Evolutionary conservation across 495 filamentous ascomycete genomes (phyloP).

Genomic region (Penicillium cinerascens): DNA sequence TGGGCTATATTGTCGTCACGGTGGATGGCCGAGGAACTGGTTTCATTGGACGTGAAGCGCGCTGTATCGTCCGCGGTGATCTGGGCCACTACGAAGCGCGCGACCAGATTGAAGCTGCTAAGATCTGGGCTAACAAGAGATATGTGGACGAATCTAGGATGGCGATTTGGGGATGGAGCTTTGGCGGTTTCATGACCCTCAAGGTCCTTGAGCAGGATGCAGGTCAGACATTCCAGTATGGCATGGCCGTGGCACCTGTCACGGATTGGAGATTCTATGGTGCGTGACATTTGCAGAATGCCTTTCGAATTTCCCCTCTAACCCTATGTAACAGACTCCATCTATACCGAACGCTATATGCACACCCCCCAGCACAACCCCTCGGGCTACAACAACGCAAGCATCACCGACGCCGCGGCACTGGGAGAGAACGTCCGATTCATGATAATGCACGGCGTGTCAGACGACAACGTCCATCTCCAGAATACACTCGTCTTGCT

Average conservation of each 20-base stretch:
- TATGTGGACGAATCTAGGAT: slow-evolving; percentile 81
- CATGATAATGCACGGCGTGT: slow-evolving; percentile 88
- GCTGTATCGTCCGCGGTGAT: slow-evolving; percentile 76
- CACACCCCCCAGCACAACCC: slow-evolving; percentile 81
- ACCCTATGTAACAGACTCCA: slow-evolving; percentile 58
- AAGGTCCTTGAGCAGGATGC: slow-evolving; percentile 92
- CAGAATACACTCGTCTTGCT: slow-evolving; percentile 86
- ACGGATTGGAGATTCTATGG: slow-evolving; percentile 94
- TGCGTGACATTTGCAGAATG: slow-evolving; percentile 20
- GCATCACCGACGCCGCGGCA: slow-evolving; percentile 67
- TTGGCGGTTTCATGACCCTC: slow-evolving; percentile 94
- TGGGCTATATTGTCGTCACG: slow-evolving; percentile 95
- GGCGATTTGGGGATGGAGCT: slow-evolving; percentile 98
- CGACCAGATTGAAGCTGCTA: slow-evolving; percentile 89
- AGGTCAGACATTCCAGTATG: slow-evolving; percentile 86
- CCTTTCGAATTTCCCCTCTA: neutral
- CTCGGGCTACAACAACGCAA: slow-evolving; percentile 69
- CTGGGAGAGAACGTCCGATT: slow-evolving; percentile 76
- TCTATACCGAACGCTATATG: slow-evolving; percentile 97
- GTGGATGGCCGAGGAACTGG: slow-evolving; percentile 93
- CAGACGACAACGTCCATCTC: slow-evolving; percentile 95
- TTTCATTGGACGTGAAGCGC: slow-evolving; percentile 78
- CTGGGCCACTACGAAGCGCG: slow-evolving; percentile 80
- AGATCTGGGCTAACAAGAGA: slow-evolving; percentile 74
- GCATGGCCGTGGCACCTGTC: slow-evolving; percentile 96